phyloP scores from a whole-genome alignment of 2,329 filamentous ascomycete species.

The Paraconiothyrium brasiliense region DNA sequence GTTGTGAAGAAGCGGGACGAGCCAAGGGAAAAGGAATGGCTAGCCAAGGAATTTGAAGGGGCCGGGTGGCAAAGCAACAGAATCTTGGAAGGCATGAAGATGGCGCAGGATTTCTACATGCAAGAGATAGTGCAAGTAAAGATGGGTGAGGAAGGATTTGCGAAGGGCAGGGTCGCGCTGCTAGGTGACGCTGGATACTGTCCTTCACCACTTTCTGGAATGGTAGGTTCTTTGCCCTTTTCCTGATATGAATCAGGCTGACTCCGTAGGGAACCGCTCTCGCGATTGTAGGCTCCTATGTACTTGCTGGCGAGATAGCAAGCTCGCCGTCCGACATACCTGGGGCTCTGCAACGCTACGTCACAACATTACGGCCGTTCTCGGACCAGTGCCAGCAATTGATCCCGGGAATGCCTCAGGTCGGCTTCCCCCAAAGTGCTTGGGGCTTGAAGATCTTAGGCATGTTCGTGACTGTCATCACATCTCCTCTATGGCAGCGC shows the following conservation, averaged over 20 bases:
- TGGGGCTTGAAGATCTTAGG: conserved; percentile 35
- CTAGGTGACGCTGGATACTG: conserved; percentile 53
- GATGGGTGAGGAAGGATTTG: conserved; percentile 42
- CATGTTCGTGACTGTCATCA: conserved; percentile 25
- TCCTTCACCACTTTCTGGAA: conserved; percentile 44
- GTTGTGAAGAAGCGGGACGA: conserved; percentile 23
- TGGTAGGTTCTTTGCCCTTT: conserved; percentile 24
- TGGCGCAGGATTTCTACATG: conserved; percentile 56
- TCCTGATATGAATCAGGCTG: conserved; percentile 5
- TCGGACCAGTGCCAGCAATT: conserved; percentile 36
- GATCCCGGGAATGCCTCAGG: conserved; percentile 34
- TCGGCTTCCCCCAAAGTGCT: conserved; percentile 36
- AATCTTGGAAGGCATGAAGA: conserved; percentile 51
- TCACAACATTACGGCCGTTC: conserved; percentile 30
- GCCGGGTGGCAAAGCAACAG: conserved; percentile 51
- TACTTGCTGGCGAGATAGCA: conserved; percentile 50
- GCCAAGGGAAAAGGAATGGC: conserved; percentile 32
- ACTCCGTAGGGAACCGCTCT: conserved; percentile 36
- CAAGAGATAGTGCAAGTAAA: conserved; percentile 53
- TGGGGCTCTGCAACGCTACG: conserved; percentile 35
- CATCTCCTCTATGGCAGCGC: conserved; percentile 1
- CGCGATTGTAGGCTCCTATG: conserved; percentile 52
- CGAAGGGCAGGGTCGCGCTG: conserved; percentile 45
- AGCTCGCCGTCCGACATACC: conserved; percentile 30
- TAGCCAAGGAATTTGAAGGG: conserved; percentile 42